Evolutionary conservation across 352 stramenopile genomes (phyloP).

Genomic region (Phytophthora melonis): DNA sequence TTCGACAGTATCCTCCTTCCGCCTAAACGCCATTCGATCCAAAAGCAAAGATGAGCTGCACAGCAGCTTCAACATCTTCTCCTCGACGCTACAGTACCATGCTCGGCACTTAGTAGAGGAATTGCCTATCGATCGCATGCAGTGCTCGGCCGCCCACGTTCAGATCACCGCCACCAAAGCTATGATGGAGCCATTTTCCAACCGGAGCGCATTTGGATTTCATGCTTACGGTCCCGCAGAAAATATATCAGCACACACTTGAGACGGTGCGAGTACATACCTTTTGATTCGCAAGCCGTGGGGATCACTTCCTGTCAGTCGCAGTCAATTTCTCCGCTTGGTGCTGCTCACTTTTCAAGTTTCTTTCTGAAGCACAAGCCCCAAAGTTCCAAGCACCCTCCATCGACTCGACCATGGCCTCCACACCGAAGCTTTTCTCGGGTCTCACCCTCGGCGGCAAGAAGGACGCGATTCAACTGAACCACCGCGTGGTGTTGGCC

Average conservation of each 20-base stretch:
- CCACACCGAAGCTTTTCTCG: slow-evolving; percentile 2
- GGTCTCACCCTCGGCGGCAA: slow-evolving; percentile 12
- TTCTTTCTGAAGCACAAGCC: slow-evolving; percentile 8
- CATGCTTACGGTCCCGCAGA: background rate
- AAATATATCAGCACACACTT: background rate
- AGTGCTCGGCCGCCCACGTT: background rate
- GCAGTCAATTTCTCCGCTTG: background rate
- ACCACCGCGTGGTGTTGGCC: slow-evolving; percentile 58
- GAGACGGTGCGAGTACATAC: background rate
- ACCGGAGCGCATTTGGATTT: background rate
- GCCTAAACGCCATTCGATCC: background rate
- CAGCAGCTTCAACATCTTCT: background rate
- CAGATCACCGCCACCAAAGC: background rate
- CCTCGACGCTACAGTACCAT: background rate
- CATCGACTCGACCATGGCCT: background rate
- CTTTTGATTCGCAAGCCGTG: slow-evolving; percentile 3
- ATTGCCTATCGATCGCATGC: background rate
- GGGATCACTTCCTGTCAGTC: slow-evolving; percentile 6
- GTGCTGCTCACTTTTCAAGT: slow-evolving; percentile 6
- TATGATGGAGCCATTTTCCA: background rate
- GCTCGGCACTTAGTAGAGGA: background rate
- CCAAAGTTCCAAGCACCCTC: background rate
- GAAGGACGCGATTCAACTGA: slow-evolving; percentile 36
- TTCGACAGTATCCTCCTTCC: background rate
- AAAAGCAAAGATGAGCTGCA: background rate